These are phyloP conservation scores for Leccinum broughii DNA, from an alignment of 768 basidiomycete species.

Conservation along the genomic window DNA sequence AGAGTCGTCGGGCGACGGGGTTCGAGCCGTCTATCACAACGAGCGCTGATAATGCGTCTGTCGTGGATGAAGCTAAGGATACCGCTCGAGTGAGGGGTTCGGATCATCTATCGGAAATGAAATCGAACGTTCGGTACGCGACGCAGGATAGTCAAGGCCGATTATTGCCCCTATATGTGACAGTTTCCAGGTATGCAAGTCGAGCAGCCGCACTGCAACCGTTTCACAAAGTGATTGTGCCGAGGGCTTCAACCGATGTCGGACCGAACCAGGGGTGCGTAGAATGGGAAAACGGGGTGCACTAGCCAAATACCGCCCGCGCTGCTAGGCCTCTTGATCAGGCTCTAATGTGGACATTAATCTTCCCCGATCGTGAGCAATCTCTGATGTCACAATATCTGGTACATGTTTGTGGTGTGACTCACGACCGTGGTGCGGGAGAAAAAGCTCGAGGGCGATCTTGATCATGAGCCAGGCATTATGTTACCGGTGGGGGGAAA, in stretches of 20 bases:
- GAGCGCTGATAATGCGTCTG: slow-evolving; percentile 12
- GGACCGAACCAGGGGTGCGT: too few relatives aligned
- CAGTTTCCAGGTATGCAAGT: neutral
- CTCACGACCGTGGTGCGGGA: neutral
- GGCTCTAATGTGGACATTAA: neutral
- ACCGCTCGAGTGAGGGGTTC: slow-evolving; percentile 16
- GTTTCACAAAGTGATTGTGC: neutral
- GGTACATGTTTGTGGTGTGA: neutral
- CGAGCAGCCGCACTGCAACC: neutral
- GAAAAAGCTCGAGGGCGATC: neutral
- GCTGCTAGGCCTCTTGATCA: neutral
- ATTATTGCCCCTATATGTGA: neutral
- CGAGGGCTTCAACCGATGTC: neutral
- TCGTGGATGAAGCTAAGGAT: slow-evolving; percentile 27
- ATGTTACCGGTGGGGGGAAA: too few relatives aligned
- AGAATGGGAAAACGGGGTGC: too few relatives aligned
- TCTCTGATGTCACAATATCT: neutral
- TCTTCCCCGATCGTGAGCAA: neutral
- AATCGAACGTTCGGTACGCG: neutral
- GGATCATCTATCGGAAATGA: neutral
- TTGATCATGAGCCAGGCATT: too few relatives aligned
- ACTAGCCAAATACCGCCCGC: too few relatives aligned
- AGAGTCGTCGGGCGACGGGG: slow-evolving; percentile 44
- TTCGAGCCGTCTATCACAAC: slow-evolving; percentile 37
- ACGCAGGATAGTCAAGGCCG: too few relatives aligned